These are phyloP conservation scores for Cicer pinnatifidum DNA, from an alignment of 306 rosid species.

Conservation along the genomic window DNA sequence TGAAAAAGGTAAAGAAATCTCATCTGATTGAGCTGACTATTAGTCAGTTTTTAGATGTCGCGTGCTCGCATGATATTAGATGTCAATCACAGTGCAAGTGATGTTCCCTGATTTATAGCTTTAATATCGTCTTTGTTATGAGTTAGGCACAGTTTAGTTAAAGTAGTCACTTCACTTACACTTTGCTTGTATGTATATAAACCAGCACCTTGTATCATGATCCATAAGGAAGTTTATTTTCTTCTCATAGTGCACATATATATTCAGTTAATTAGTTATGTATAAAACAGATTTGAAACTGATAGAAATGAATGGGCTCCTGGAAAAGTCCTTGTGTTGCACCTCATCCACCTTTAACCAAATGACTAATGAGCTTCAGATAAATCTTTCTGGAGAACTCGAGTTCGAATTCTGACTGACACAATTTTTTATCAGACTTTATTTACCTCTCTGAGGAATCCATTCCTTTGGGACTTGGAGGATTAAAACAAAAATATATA, in stretches of 20 bases:
- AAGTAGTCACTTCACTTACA: background rate
- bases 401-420: no score
- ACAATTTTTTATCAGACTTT: no score
- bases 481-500: background rate
- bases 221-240: background rate
- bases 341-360: no score
- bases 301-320: slow-evolving; percentile 12
- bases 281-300: background rate
- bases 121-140: background rate
- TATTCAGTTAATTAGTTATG: background rate
- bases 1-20: background rate
- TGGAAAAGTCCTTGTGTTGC: no score
- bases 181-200: background rate
- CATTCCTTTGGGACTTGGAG: no score
- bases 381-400: no score
- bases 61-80: background rate
- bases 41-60: slow-evolving; percentile 6
- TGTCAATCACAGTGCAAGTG: slow-evolving; percentile 3
- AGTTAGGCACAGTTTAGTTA: background rate
- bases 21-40: slow-evolving; percentile 17
- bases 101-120: background rate
- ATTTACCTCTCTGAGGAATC: no score
- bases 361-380: no score
- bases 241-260: background rate
- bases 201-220: background rate